Evolutionary conservation across 345 rosid species (phyloP).

Genomic region (Pistacia atlantica): DNA sequence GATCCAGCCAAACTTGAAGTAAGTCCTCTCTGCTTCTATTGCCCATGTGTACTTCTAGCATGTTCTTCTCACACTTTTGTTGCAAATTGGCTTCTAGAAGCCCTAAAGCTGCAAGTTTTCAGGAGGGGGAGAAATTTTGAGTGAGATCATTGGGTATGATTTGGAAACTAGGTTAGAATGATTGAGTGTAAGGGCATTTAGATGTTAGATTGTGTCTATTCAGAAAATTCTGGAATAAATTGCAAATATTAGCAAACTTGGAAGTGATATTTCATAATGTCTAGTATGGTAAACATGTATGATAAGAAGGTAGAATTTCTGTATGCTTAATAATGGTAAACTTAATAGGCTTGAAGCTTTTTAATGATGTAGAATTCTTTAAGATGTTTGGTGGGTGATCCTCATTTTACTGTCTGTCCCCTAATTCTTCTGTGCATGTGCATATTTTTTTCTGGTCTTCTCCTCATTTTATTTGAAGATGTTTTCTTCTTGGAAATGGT

Average conservation of each 20-base stretch:
- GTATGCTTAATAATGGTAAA: background rate
- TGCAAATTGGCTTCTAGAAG: background rate
- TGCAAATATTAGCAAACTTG: background rate
- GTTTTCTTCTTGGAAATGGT: too few species aligned
- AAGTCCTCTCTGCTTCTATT: slow-evolving; percentile 34
- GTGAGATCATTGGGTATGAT: background rate
- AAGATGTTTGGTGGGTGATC: background rate
- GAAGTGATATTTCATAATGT: background rate
- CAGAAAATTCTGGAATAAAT: background rate
- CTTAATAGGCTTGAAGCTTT: background rate
- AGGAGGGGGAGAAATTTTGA: background rate
- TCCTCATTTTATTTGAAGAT: background rate
- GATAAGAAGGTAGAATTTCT: background rate
- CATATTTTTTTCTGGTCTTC: background rate
- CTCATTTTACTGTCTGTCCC: background rate
- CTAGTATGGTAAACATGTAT: background rate
- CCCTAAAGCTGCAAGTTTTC: background rate
- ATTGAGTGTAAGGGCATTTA: background rate
- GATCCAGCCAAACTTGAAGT: slow-evolving; percentile 92
- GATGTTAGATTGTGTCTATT: background rate
- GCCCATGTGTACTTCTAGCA: background rate
- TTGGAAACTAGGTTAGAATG: background rate
- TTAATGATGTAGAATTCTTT: background rate
- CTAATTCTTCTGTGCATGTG: background rate
- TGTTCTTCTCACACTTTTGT: background rate